Base-by-base conservation (phyloP, 208 protist genomes). In the Leishmania martiniquensis region DNA sequence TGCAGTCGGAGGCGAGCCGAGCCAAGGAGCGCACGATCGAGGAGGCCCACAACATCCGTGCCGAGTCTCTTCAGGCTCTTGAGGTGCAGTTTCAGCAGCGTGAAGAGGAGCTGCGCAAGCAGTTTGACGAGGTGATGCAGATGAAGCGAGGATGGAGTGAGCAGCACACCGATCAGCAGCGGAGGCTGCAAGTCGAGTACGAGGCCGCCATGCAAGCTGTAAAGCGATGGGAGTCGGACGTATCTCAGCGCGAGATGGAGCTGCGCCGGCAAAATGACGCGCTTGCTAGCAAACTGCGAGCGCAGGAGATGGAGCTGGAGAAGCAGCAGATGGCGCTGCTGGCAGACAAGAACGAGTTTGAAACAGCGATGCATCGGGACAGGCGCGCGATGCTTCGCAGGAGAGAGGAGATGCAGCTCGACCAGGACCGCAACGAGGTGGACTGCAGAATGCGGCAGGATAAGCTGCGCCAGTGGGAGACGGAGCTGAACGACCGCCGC, bases 231-330 rank as follows among this genome's bases (percentile, higher is more conserved):
- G 62, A 72, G 34, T 55, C 62, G 15, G 75, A 69, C 1, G 37
- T 81, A 4, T 45, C 72, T 42, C 74, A 87, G 76, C 72, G 55
- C 7, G 83, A 80, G 62, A 32, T 63, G 25, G 75, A 85, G 47
- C 51, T 82, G 22, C 55, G 62, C 34, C 39, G 72, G 47, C 52
- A 79, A 39, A 81, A 69, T 70, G 82, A 84, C 73, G 82, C 68
- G 25, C n/a, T 83, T 45, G 66, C 69, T 13, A 70, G 80, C 72
- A 79, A 81, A 17, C 57, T 87, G 80, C 84, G 81, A 9, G 72
- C 74, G 37, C 84, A 77, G 66, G 84, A 80, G 63, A 84, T 85
- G 85, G 73, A 87, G 72, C 79, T 91, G 57, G 81, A 91, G 68
- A 86, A 81, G 71, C 77, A 83, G 54, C 77, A 89, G 76, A 60